Conservation (phyloP, 2,329 filamentous ascomycete genomes). For the Scedosporium boydii region DNA sequence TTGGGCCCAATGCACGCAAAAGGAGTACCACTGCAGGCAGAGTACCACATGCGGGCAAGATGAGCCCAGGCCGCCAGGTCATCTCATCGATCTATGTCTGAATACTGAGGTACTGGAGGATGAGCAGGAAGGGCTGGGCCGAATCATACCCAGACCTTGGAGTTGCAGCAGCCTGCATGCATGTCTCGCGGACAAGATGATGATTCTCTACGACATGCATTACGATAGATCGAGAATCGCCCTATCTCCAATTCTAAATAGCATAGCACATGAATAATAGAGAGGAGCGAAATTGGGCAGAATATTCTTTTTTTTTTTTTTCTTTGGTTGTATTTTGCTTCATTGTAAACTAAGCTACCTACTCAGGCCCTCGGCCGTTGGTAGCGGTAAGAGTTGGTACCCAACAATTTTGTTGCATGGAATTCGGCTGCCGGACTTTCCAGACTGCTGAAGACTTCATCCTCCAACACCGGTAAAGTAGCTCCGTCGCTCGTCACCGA, state of each 20-base stretch:
- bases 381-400: neutral
- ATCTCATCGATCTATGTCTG: too few relatives aligned
- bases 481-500: neutral
- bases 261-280: neutral
- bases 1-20: neutral
- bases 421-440: neutral
- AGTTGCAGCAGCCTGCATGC: neutral
- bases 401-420: slow-evolving; percentile 2
- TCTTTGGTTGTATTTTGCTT: neutral
- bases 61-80: too few relatives aligned
- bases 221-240: neutral
- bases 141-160: neutral
- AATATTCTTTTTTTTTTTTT: neutral
- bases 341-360: slow-evolving; percentile 2
- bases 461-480: neutral
- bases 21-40: neutral
- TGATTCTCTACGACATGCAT: neutral
- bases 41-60: too few relatives aligned
- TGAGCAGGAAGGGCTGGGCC: neutral
- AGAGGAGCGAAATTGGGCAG: neutral
- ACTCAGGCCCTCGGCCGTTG: neutral
- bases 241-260: neutral
- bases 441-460: neutral
- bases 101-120: too few relatives aligned
- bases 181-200: neutral